These are phyloP conservation scores for Colletotrichum neosansevieriae DNA, from an alignment of 2,329 filamentous ascomycete genomes.

Conservation along the genomic window DNA sequence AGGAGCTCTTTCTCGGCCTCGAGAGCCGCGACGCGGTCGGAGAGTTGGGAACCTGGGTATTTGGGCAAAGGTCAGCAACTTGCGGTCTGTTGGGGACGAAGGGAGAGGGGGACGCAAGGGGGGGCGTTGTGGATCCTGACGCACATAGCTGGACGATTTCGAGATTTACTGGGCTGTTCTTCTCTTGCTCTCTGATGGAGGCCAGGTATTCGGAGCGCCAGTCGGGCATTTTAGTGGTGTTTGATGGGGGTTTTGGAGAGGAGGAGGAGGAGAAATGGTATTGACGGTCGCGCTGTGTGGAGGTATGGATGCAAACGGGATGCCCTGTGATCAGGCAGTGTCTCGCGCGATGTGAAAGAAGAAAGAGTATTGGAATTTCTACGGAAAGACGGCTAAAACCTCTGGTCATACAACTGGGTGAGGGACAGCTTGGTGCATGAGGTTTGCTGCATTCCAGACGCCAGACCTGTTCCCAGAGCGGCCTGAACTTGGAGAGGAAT, in stretches of 20 bases:
- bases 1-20: slow-evolving; percentile 67
- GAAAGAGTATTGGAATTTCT: too few species aligned
- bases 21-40: slow-evolving; percentile 74
- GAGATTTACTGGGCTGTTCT: slow-evolving; percentile 71
- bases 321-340: too few species aligned
- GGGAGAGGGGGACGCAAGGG: slow-evolving; percentile 10
- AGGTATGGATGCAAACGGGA: background rate
- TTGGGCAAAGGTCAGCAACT: slow-evolving; percentile 14
- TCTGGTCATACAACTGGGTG: background rate
- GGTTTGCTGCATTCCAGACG: slow-evolving; percentile 8
- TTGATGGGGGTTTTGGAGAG: too few species aligned
- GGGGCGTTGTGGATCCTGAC: slow-evolving; percentile 46
- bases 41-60: slow-evolving; percentile 70
- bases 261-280: background rate
- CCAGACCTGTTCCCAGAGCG: slow-evolving; percentile 17
- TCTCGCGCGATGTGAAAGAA: too few species aligned
- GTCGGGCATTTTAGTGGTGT: slow-evolving; percentile 61
- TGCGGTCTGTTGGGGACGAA: background rate
- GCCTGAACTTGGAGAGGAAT: slow-evolving; percentile 11
- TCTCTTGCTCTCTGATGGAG: slow-evolving; percentile 78
- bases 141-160: slow-evolving; percentile 84
- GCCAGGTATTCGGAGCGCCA: slow-evolving; percentile 87
- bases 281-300: background rate
- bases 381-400: background rate
- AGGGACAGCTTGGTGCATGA: slow-evolving; percentile 10